These are phyloP conservation scores for Suhomyces faveliae DNA, from an alignment of 805 yeast genomes.

Conservation along the genomic window DNA sequence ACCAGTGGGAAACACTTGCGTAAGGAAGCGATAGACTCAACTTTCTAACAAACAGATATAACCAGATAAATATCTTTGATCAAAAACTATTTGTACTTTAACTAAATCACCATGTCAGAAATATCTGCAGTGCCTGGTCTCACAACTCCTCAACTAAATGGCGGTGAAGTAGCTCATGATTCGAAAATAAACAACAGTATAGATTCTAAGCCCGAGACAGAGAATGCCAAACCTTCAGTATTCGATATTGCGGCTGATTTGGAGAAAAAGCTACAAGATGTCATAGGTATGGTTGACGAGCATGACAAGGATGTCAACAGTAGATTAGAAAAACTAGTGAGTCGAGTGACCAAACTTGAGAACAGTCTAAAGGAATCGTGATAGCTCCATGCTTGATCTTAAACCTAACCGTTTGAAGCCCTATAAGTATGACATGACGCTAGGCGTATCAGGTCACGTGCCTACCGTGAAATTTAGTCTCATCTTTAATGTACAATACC, in stretches of 20 bases:
- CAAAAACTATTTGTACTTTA: neutral
- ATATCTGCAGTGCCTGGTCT: conserved; percentile 24
- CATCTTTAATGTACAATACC: neutral
- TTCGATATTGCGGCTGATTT: conserved; percentile 36
- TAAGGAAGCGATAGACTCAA: neutral
- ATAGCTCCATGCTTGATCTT: neutral
- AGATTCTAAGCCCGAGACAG: conserved; percentile 10
- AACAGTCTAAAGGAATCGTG: neutral
- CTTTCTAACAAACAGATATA: neutral
- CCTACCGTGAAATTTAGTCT: neutral
- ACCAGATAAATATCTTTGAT: neutral
- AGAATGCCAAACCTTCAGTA: conserved; percentile 13
- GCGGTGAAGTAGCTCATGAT: conserved; percentile 20
- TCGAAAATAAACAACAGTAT: neutral
- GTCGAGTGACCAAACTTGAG: conserved; percentile 16
- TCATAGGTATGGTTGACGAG: conserved; percentile 21
- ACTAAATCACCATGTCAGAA: neutral
- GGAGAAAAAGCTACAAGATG: conserved; percentile 23
- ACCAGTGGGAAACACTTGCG: neutral
- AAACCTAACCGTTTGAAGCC: too few relatives aligned
- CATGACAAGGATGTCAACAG: conserved; percentile 29
- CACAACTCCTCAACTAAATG: conserved; percentile 33
- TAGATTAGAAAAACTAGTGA: conserved; percentile 24
- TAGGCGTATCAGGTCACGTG: neutral
- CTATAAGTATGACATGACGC: too few relatives aligned